Evolutionary conservation across 352 stramenopile genomes (phyloP), one percentile per base, ranked within the genome.

Genomic region (Globisporangium orthogonon): DNA sequence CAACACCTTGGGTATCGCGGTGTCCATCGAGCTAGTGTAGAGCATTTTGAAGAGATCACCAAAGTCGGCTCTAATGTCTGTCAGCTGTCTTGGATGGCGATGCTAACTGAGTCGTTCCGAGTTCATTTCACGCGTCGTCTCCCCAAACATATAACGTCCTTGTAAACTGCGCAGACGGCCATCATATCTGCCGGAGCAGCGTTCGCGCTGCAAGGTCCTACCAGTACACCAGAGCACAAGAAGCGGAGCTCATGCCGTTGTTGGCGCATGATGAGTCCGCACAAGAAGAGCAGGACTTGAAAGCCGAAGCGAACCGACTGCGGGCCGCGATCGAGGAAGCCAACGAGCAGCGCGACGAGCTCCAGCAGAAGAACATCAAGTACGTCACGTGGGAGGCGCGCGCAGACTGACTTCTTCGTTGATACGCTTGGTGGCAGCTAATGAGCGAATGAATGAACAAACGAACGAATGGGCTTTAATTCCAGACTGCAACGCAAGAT

Each of bases 291-390:
- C 73, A 86, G 9, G 71, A 78, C 35, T 63, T 67, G 10, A 56
- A 60, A 40, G 62, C 65, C 28, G 77, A 88, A 53, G 68, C 63
- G 4, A 56, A 53, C 18, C 64, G 76, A 14, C 67, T 93, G 30
- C 80, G 76, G 17, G 56, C 58, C 0, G 68, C 69, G 9, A 87
- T 91, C 54, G 56, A 76, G 9, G 73, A 87, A 47, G 72, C 74
- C 30, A 56, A 65, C 33, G 73, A 89, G 49, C 59, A 73, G 23
- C 75, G 71, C 4, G 80, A 91, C 14, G 76, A 86, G 61, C 62
- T 91, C 3, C 80, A 91, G 63, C 80, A 89, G 52, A 80, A 74
- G 55, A 93, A 93, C 54, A 67, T 72, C 56, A 88, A 83, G 73
- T 81, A 52, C 7, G 68, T 74, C 2, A 4, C 7, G 41, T 47